These are phyloP conservation scores for Pythium rhizo-oryzae DNA, from an alignment of 352 stramenopile genomes.

Conservation along the genomic window DNA sequence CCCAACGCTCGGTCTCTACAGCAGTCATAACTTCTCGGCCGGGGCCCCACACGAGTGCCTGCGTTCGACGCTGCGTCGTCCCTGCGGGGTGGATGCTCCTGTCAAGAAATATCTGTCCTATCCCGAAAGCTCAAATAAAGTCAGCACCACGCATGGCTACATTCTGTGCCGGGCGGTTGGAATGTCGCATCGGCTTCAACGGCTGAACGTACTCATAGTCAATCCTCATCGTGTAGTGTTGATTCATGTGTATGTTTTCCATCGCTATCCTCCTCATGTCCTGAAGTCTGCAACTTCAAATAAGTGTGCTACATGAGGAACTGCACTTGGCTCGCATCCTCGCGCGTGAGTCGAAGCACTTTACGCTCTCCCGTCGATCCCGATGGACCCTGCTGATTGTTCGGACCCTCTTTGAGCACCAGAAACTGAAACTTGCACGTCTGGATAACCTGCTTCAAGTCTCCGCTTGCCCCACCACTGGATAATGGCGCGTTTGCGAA, in stretches of 20 bases:
- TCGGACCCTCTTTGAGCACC: constrained; percentile 51
- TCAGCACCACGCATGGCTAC: neutral
- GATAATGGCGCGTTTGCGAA: constrained; percentile 47
- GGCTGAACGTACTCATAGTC: neutral
- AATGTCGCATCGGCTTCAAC: neutral
- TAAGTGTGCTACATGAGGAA: constrained; percentile 47
- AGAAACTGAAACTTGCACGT: constrained; percentile 85
- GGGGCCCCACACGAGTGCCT: neutral
- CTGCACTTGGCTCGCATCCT: constrained; percentile 83
- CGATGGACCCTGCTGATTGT: constrained; percentile 12
- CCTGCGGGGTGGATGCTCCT: too few species aligned
- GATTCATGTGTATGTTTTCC: neutral
- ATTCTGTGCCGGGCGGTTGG: neutral
- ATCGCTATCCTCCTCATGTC: neutral
- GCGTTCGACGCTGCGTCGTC: too few species aligned
- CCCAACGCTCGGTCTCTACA: neutral
- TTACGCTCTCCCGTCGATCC: constrained; percentile 37
- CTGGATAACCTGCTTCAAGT: constrained; percentile 84
- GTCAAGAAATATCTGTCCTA: too few species aligned
- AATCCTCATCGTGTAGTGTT: too few species aligned
- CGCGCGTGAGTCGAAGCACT: constrained; percentile 69
- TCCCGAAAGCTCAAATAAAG: too few species aligned
- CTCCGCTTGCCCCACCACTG: constrained; percentile 59
- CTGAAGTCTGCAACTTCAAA: too few species aligned
- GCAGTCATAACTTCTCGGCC: neutral